phyloP scores from a whole-genome alignment of 192 early-diverging fungal genomes.

The Funneliformis mosseae region DNA sequence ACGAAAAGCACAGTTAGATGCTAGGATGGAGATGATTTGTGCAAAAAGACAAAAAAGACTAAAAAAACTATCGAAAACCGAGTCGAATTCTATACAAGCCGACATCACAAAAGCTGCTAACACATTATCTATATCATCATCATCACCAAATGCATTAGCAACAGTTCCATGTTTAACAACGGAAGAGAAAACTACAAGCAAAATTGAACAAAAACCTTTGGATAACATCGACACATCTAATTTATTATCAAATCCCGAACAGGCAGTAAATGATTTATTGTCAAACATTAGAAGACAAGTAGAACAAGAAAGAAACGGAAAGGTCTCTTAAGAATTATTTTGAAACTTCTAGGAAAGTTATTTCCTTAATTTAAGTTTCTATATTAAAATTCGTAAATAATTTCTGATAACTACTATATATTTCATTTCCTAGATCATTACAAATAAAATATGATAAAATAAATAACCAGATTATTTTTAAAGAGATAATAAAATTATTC shows the following conservation, averaged over 20 bases:
- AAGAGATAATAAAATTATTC: neutral
- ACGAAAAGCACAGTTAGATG: constrained; percentile 41
- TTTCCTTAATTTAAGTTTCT: neutral
- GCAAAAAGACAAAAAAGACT: constrained; percentile 10
- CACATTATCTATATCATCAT: too few species aligned
- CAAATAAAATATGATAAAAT: too few species aligned
- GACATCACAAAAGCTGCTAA: neutral
- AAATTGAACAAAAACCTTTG: neutral
- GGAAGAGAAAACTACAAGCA: neutral
- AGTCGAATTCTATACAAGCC: neutral
- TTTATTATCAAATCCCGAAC: neutral
- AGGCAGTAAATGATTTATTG: constrained; percentile 20
- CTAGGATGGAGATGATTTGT: constrained; percentile 43
- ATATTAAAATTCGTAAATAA: neutral
- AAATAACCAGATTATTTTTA: too few species aligned
- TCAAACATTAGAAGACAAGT: constrained; percentile 18
- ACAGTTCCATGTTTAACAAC: neutral
- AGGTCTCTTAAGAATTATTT: neutral
- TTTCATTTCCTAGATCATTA: too few species aligned
- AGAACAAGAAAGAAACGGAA: constrained; percentile 1
- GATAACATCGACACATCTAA: neutral
- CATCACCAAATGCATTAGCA: too few species aligned
- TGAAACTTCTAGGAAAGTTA: neutral
- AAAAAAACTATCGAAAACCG: neutral
- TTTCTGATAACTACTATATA: too few species aligned